A percentile compares a stretch with the other conserved stretches of the same genome.
Conservation (phyloP, 768 basidiomycete species). For the Hygrophoropsis aurantiaca region DNA sequence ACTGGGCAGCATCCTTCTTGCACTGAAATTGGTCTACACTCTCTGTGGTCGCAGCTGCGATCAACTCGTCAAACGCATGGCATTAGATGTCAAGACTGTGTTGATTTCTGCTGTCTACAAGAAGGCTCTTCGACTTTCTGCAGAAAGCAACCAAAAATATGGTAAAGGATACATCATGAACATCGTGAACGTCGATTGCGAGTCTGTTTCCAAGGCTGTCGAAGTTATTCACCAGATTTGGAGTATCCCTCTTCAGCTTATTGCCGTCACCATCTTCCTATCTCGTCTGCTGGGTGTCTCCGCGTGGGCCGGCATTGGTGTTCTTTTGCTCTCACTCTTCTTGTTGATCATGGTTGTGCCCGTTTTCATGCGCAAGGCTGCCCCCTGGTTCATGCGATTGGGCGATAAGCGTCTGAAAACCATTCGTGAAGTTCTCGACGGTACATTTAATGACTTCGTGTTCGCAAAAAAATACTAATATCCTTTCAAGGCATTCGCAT, state of each 20-base stretch:
- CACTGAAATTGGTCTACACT: slow-evolving; percentile 21
- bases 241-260: slow-evolving; percentile 27
- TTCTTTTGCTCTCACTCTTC: slow-evolving; percentile 21
- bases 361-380: slow-evolving; percentile 30
- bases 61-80: slow-evolving; percentile 28
- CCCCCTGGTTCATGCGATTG: slow-evolving; percentile 24
- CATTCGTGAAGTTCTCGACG: slow-evolving; percentile 27
- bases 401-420: slow-evolving; percentile 28
- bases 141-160: slow-evolving; percentile 23
- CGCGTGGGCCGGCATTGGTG: slow-evolving; percentile 28
- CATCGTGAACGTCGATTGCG: slow-evolving; percentile 29
- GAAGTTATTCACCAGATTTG: slow-evolving; percentile 24
- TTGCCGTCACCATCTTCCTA: slow-evolving; percentile 18
- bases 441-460: slow-evolving; percentile 4
- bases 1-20: slow-evolving; percentile 22
- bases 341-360: slow-evolving; percentile 29
- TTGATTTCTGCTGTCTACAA: slow-evolving; percentile 30
- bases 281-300: slow-evolving; percentile 27
- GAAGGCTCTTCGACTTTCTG: slow-evolving; percentile 27
- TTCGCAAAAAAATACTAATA: background rate
- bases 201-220: slow-evolving; percentile 29
- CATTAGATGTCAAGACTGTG: slow-evolving; percentile 27
- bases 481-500: slow-evolving; percentile 18
- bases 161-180: slow-evolving; percentile 28
- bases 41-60: slow-evolving; percentile 28